A percentile compares a stretch with the other conserved stretches of the same genome.
Evolutionary conservation across 129 eudicot species (phyloP).

Genomic region (Helianthus tuberosus): DNA sequence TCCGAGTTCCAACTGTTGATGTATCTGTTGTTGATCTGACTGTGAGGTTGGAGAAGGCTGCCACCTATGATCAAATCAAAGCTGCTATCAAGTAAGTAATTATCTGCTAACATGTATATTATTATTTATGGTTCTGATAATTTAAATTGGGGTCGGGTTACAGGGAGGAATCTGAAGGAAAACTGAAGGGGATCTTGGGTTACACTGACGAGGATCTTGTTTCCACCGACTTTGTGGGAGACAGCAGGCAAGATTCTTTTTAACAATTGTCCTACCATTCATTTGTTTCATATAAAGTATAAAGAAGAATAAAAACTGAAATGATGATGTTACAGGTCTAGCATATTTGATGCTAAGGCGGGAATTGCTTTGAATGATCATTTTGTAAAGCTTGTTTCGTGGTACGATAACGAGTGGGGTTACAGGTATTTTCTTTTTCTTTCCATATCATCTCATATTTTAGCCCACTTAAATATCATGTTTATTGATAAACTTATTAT

Average conservation of each 20-base stretch:
- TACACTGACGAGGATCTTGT: conserved; percentile 77
- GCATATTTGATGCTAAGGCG: conserved; percentile 86
- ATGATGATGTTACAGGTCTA: conserved; percentile 50
- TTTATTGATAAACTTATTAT: not conserved
- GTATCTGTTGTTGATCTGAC: conserved; percentile 93
- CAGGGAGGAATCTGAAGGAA: conserved; percentile 86
- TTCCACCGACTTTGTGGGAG: conserved; percentile 83
- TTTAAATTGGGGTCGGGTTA: not conserved
- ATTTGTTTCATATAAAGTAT: not conserved
- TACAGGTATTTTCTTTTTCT: conserved; percentile 54
- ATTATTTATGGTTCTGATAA: not conserved
- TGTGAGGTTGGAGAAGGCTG: conserved; percentile 74
- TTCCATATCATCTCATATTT: not conserved
- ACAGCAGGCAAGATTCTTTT: conserved; percentile 47
- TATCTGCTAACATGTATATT: not conserved
- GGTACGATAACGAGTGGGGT: conserved; percentile 94
- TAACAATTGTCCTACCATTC: not conserved
- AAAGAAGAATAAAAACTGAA: conserved; percentile 7
- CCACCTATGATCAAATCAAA: conserved; percentile 77
- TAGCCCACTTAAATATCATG: not conserved
- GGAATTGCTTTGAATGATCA: conserved; percentile 68
- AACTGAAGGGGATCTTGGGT: conserved; percentile 73
- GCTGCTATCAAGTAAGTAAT: conserved; percentile 73
- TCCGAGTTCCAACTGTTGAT: conserved; percentile 90
- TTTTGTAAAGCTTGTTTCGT: conserved; percentile 71